Evolutionary conservation across 208 protist species (phyloP).

Genomic region (Acanthamoeba lenticulata): DNA sequence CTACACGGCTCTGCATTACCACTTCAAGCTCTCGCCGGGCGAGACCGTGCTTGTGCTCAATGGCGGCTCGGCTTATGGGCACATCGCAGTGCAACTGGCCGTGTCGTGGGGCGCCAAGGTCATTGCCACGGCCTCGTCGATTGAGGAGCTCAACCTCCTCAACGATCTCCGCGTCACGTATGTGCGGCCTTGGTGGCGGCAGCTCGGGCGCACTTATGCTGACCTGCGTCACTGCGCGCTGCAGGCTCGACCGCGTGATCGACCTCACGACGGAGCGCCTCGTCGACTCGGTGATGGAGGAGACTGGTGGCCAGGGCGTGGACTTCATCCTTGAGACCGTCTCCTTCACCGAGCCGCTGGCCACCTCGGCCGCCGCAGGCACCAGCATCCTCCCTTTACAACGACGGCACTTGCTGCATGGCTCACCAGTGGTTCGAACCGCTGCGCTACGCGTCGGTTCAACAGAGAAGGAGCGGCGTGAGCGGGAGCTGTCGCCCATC

Average conservation of each 20-base stretch:
- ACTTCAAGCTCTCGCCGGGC: slow-evolving; percentile 38
- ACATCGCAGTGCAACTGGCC: slow-evolving; percentile 47
- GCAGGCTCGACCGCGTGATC: slow-evolving; percentile 3
- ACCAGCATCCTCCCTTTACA: not conserved
- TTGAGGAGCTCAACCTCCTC: not conserved
- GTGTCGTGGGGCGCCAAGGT: slow-evolving; percentile 28
- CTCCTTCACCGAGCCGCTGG: not conserved
- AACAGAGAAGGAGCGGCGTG: slow-evolving; percentile 1
- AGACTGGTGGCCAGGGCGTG: slow-evolving; percentile 29
- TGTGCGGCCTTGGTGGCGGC: not conserved
- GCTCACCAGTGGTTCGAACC: not conserved
- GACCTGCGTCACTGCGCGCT: not conserved
- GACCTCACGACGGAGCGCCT: slow-evolving; percentile 12
- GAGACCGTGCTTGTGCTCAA: slow-evolving; percentile 31
- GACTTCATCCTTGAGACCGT: slow-evolving; percentile 29
- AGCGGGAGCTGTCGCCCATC: slow-evolving; percentile 5
- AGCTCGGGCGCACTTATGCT: not conserved
- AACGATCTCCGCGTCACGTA: slow-evolving; percentile 14
- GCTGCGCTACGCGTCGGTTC: not conserved
- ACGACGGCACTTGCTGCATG: not conserved
- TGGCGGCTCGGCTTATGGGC: slow-evolving; percentile 18
- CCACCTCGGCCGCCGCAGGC: not conserved
- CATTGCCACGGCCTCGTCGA: slow-evolving; percentile 15
- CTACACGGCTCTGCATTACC: slow-evolving; percentile 60
- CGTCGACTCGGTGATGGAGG: not conserved